These are phyloP conservation scores for Effrenium voratum DNA, from an alignment of 73 alveolate genomes.

Conservation along the genomic window DNA sequence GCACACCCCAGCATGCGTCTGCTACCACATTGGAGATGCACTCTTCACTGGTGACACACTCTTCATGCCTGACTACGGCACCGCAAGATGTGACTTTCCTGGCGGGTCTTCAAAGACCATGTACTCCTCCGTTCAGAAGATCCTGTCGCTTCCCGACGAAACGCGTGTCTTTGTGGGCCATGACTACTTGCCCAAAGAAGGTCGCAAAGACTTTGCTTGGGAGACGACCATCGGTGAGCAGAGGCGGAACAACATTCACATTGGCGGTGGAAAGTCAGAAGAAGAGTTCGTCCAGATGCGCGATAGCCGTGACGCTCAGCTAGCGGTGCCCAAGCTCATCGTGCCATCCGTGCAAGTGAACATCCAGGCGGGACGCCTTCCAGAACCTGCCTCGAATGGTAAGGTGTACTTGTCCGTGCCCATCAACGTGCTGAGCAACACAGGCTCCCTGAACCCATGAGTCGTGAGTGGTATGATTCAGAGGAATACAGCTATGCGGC, in stretches of 20 bases:
- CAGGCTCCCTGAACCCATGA: slow-evolving; percentile 56
- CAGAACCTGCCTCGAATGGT: slow-evolving; percentile 90
- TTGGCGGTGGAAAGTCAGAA: slow-evolving; percentile 59
- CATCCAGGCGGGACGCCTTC: slow-evolving; percentile 86
- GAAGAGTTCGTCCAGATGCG: slow-evolving; percentile 48
- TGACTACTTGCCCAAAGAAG: slow-evolving; percentile 90
- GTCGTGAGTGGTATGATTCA: neutral
- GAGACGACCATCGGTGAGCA: slow-evolving; percentile 92
- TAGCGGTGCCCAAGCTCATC: slow-evolving; percentile 92
- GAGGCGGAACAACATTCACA: slow-evolving; percentile 71
- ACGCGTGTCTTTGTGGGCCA: slow-evolving; percentile 94
- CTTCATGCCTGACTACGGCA: slow-evolving; percentile 94
- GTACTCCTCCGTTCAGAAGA: slow-evolving; percentile 87
- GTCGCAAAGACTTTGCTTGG: slow-evolving; percentile 87
- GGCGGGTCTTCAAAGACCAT: slow-evolving; percentile 89
- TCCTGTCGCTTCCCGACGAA: slow-evolving; percentile 90
- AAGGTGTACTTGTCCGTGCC: slow-evolving; percentile 58
- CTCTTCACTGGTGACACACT: slow-evolving; percentile 95
- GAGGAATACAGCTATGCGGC: too few relatives aligned
- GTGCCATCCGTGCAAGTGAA: slow-evolving; percentile 94
- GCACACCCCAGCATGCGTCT: slow-evolving; percentile 94
- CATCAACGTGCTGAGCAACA: slow-evolving; percentile 67
- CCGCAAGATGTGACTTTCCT: slow-evolving; percentile 95
- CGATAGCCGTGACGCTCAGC: slow-evolving; percentile 84
- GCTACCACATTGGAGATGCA: slow-evolving; percentile 43